Percentiles rank a stretch among this genome's conserved stretches.
Conservation (phyloP, 148 eudicot genomes). For the Camellia granthamiana region DNA sequence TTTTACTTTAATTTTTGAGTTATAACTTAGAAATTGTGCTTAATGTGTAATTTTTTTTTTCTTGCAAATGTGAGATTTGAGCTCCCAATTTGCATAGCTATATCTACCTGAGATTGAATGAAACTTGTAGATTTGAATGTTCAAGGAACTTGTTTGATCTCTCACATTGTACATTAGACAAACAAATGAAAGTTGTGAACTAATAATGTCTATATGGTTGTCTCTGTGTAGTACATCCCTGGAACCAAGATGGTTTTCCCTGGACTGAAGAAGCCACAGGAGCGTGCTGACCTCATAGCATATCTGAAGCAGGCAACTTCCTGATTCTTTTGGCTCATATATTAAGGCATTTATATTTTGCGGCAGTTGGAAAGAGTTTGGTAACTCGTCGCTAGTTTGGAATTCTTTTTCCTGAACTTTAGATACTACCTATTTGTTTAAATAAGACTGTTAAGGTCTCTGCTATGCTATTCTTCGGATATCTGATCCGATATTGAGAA, state of each 20-base stretch:
- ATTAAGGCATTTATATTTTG: not conserved
- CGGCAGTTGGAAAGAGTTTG: slow-evolving; percentile 9
- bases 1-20: too few species aligned
- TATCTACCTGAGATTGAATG: too few species aligned
- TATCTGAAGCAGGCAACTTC: slow-evolving; percentile 68
- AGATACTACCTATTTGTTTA: not conserved
- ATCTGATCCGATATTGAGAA: not conserved
- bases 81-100: too few species aligned
- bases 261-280: slow-evolving; percentile 81
- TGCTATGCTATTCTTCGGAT: not conserved
- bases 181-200: not conserved
- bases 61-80: too few species aligned
- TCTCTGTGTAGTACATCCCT: slow-evolving; percentile 78
- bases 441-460: not conserved
- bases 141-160: not conserved
- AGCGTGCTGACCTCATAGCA: slow-evolving; percentile 78
- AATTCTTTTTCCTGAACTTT: slow-evolving; percentile 15
- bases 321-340: slow-evolving; percentile 13
- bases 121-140: too few species aligned
- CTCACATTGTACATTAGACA: too few species aligned
- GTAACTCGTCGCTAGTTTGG: not conserved
- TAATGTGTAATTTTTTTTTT: too few species aligned
- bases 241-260: slow-evolving; percentile 94
- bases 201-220: not conserved
- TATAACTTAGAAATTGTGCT: too few species aligned